Evolutionary conservation across 2,329 filamentous ascomycete species (phyloP), one percentile per base, ranked within the genome.

Genomic region (Fusarium duplospermum): DNA sequence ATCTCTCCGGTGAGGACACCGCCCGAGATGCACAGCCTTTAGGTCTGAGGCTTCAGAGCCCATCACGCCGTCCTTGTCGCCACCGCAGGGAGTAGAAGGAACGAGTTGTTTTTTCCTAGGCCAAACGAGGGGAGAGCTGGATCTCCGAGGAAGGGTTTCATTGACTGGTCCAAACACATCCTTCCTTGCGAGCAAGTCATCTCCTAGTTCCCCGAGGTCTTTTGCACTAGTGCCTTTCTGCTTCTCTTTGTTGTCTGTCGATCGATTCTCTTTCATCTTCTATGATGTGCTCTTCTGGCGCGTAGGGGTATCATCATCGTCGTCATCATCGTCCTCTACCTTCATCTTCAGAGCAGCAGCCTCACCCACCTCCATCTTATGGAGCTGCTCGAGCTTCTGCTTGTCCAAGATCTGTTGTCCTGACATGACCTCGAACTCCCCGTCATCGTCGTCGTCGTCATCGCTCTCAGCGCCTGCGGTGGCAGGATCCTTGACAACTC

Each of bases 351-450:
- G 80, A 10, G 88, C 89, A 3, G 85, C 86, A 14, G 89, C 89
- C 77, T 91, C 89, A 66, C 86, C 87, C 3, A 89, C 86, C 74
- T 91, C 89, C 89, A 91, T 91, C 75, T 86, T 84, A 76, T 90
- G 89, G 18, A 91, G 83, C 62, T 86, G 87, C 66, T 89, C 85
- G 60, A 81, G 62, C 80, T 89, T 88, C 29, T 79, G 82, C 67
- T 86, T 84, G 67, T 84, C 81, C 13, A 88, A 76, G 4, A 84
- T 81, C 68, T 87, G 75, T 56, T 85, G 82, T 22, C 85, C 86
- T 2, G 84, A 82, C 29, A 82, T 76, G 7, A 87, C 86, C 24
- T 88, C 86, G 33, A 86, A 88, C 50, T 86, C 84, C 4, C 79
- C 84, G 4, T 83, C 82, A 2, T 84, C 82, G 2, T 83, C 78